Conservation (phyloP, 768 basidiomycete genomes). For the Boletellus sp. region DNA sequence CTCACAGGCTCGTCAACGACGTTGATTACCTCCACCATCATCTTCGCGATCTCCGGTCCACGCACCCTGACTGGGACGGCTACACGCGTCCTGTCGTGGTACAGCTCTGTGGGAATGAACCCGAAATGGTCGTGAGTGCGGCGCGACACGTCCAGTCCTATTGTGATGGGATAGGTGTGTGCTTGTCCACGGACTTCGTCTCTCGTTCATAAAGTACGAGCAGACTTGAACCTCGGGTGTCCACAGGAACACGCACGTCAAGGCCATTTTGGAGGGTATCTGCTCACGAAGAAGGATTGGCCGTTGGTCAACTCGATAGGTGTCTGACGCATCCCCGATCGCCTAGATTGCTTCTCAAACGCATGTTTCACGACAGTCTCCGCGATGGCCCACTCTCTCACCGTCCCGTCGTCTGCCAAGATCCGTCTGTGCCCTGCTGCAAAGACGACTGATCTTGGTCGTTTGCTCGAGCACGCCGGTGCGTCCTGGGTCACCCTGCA, state of each 20-base stretch:
- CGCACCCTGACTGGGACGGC: conserved; percentile 12
- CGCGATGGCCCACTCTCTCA: conserved; percentile 58
- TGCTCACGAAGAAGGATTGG: conserved; percentile 74
- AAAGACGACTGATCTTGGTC: conserved; percentile 54
- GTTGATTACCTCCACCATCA: conserved; percentile 62
- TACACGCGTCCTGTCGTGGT: conserved; percentile 54
- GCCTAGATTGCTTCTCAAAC: neutral
- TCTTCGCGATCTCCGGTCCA: conserved; percentile 48
- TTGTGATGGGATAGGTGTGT: conserved; percentile 72
- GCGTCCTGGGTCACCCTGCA: conserved; percentile 72
- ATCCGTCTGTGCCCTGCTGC: conserved; percentile 52
- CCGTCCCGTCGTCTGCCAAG: conserved; percentile 64
- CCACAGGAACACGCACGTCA: conserved; percentile 67
- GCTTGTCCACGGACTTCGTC: neutral
- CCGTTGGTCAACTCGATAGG: conserved; percentile 62
- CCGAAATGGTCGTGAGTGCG: conserved; percentile 56
- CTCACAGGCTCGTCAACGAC: conserved; percentile 60
- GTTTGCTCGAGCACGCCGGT: conserved; percentile 59
- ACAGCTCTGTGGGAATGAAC: conserved; percentile 71
- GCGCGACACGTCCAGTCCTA: conserved; percentile 54
- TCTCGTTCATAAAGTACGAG: conserved; percentile 10
- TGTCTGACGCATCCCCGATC: conserved; percentile 22
- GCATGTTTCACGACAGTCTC: conserved; percentile 43
- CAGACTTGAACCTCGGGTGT: conserved; percentile 81
- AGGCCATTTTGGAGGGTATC: conserved; percentile 70